Conservation (phyloP, 1,284 basidiomycete genomes). For the Malassezia sp. region DNA sequence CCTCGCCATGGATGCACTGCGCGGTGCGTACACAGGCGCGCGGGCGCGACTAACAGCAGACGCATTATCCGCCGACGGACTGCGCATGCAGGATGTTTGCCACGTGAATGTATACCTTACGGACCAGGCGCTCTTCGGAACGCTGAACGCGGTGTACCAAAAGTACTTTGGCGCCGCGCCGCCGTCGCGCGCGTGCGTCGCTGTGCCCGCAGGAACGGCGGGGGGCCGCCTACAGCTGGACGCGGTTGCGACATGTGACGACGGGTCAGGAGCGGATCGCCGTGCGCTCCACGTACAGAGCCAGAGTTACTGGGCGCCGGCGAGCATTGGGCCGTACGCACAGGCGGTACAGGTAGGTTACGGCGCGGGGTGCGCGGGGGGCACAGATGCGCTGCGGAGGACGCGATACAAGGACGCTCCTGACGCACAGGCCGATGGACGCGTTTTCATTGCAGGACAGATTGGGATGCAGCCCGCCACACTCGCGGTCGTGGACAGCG, state of each 20-base stretch:
- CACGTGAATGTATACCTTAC: slow-evolving; percentile 77
- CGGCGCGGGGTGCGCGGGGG: no score
- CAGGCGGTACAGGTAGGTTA: slow-evolving; percentile 80
- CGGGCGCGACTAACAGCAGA: no score
- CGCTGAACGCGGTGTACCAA: slow-evolving; percentile 55
- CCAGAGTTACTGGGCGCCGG: slow-evolving; percentile 94
- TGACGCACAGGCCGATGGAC: slow-evolving; percentile 63
- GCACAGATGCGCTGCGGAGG: no score
- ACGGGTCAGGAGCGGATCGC: slow-evolving; percentile 6
- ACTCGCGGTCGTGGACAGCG: slow-evolving; percentile 56
- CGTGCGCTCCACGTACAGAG: slow-evolving; percentile 82
- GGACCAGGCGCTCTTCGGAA: slow-evolving; percentile 21
- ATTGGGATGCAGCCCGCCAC: slow-evolving; percentile 74
- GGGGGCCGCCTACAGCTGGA: neutral
- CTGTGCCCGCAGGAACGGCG: slow-evolving; percentile 49
- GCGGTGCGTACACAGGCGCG: no score
- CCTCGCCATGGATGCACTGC: slow-evolving; percentile 3
- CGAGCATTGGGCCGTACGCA: slow-evolving; percentile 96
- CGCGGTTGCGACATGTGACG: slow-evolving; percentile 4
- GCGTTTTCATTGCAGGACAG: slow-evolving; percentile 80
- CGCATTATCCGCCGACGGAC: slow-evolving; percentile 4
- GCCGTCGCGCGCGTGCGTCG: slow-evolving; percentile 82
- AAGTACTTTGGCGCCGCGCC: slow-evolving; percentile 79
- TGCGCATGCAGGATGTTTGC: slow-evolving; percentile 53
- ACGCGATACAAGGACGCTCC: no score